Evolutionary conservation across 495 filamentous ascomycete genomes (phyloP), one percentile per base, ranked within the genome.

Genomic region (Podospora didyma): DNA sequence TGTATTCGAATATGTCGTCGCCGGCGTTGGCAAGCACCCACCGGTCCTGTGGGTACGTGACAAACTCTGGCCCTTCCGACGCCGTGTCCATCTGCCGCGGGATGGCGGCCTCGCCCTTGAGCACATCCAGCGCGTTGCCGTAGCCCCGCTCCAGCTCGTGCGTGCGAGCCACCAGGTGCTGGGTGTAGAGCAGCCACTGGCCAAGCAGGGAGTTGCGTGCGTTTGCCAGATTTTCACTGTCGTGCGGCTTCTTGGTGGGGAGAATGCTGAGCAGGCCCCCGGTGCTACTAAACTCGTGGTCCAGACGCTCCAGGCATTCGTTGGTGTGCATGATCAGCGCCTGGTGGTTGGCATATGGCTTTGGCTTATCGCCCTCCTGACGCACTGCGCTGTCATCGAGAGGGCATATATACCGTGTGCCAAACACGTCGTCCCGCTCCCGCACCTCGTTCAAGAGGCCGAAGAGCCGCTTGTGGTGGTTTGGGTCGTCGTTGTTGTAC

Each of bases 1-100:
- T 56, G 42, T 67, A 68, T 11, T 51, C 52, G 34, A 72, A 76
- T 2, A 80, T 65, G 54, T 80, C 79, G 39, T 77, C 75, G 9
- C 78, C 78, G 0, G 73, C 67, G 56, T 82, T 81, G 35, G 68
- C 77, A 5, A 83, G 64, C n/a, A 83, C 64, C 62, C 70, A 83
- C 23, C 72, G 65, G 59, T 81, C 79, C 64, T 83, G 79, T 3
- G 76, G 76, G 53, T 70, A 77, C 7, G 72, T 71, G 24, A 78
- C 58, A 62, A 0, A 73, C 76, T 2, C 60, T 56, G 5, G 70
- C 67, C 11, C 62, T 74, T 19, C 75, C 0, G 69, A 53, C 2
- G 41, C 14, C 23, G 64, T 56, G 19, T 76, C 57, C 28, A 66
- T 47, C 62, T 80, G 75, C 17, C 54, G 44, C 16, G 80, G 79